Percentiles rank a stretch among this genome's conserved stretches.
These are phyloP conservation scores for Paramecium sonneborni DNA, from an alignment of 73 alveolate species.

Conservation along the genomic window DNA sequence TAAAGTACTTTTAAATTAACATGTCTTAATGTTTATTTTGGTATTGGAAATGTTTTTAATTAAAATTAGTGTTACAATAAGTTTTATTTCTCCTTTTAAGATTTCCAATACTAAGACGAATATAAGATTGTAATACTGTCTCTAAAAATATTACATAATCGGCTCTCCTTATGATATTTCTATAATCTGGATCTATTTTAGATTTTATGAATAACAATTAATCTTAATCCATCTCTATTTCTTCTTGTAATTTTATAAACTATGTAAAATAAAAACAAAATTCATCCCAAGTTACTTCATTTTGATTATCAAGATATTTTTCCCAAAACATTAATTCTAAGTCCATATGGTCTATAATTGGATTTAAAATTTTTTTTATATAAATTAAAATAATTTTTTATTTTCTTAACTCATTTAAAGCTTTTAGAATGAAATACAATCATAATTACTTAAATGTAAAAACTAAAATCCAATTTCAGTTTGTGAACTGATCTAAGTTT, in stretches of 20 bases:
- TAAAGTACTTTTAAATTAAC: neutral
- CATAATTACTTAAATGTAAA: no score
- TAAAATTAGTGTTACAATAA: neutral
- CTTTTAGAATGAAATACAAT: no score
- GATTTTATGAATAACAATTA: neutral
- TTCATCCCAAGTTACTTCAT: conserved; percentile 51
- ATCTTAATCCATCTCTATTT: neutral
- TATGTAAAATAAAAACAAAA: neutral
- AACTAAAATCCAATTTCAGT: no score
- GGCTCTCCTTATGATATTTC: neutral
- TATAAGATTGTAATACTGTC: neutral
- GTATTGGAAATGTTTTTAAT: neutral
- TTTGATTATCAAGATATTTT: neutral
- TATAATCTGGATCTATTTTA: conserved; percentile 47
- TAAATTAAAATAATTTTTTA: no score
- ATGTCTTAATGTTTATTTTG: neutral
- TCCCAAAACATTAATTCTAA: conserved; percentile 34
- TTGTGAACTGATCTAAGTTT: no score
- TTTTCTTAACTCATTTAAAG: no score
- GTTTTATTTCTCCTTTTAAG: neutral
- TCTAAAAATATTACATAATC: conserved; percentile 38
- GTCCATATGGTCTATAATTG: no score
- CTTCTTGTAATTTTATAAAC: neutral
- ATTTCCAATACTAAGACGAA: conserved; percentile 44
- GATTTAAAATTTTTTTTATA: no score